Evolutionary conservation across 2,329 filamentous ascomycete species (phyloP), one percentile per base, ranked within the genome.

Genomic region (Claviceps humidiphila): DNA sequence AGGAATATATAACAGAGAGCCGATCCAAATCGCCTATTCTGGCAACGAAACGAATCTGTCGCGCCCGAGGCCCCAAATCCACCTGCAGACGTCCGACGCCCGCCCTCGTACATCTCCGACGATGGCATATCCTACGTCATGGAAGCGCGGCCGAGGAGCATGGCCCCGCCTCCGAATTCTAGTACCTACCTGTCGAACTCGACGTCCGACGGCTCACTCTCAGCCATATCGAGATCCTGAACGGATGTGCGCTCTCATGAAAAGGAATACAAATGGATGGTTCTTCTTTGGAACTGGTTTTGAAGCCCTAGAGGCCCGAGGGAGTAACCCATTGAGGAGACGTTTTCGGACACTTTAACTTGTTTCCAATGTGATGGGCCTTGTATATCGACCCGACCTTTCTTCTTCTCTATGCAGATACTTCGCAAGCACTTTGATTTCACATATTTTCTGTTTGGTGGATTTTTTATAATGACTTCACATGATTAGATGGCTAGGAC

Each of bases 1-100:
- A 9, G 14, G 43, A 2, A 8, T 34, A 14, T 9, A 5, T 5
- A 45, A 14, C 26, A 86, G 79, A 77, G 87, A 47, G 84, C 89
- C 37, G 85, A 95, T 60, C 89, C 89, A 1, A 80, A 91, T 61
- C 74, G 88, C 14, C 74, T 95, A 26, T 89, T 86, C 64, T 94
- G 88, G 88, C 82, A 85, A 65, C 79, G 84, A 40, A 85, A 82
- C 57, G 71, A 75, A 20, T 62, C 65, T 3, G 63, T 64, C 2
- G 55, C 60, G 13, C 49, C 62, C 20, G 50, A 30, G 30, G 9
- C 30, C 3, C 8, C 58, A 30, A 53, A 60, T 5, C 52, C 57
- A 22, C 59, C 56, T 26, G 53, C 58, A 49, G 62, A 56, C 46
- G 62, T 59, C 38, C 58, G 56, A n/a, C 74, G 86, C 1, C 87